Conservation (phyloP, 1,284 basidiomycete genomes). For the Puccinia triticina region DNA sequence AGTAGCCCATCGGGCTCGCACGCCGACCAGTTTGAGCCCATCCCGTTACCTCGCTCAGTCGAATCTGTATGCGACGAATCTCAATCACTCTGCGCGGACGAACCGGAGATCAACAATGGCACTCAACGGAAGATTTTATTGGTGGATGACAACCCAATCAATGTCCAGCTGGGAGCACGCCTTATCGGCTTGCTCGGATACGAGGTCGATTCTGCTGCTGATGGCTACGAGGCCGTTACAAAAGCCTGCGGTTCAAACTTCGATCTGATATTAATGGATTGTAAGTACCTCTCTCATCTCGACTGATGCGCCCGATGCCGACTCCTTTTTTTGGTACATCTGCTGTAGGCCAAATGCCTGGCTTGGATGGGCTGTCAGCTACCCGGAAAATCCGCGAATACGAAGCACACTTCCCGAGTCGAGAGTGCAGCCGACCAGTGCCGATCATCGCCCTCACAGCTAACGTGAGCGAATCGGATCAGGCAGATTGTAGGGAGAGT, state of each 20-base stretch:
- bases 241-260: conserved; percentile 26
- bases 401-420: not conserved
- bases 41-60: not conserved
- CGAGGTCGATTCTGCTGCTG: conserved; percentile 29
- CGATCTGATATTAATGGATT: conserved; percentile 47
- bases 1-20: conserved; percentile 28
- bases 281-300: conserved; percentile 16
- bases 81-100: not conserved
- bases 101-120: not conserved
- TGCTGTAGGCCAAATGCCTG: conserved; percentile 48
- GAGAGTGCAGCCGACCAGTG: not conserved
- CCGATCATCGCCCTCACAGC: conserved; percentile 49
- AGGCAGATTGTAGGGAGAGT: conserved; percentile 26
- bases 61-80: not conserved
- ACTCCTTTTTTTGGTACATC: not conserved
- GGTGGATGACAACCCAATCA: conserved; percentile 47
- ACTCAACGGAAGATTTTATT: conserved; percentile 27
- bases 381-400: conserved; percentile 37
- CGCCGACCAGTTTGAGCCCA: not conserved
- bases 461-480: conserved; percentile 44
- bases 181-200: conserved; percentile 33
- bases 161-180: conserved; percentile 43
- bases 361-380: conserved; percentile 34
- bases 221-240: conserved; percentile 38
- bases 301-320: not conserved